Conservation (phyloP, 129 eudicot genomes). For the Glebionis coronaria region DNA sequence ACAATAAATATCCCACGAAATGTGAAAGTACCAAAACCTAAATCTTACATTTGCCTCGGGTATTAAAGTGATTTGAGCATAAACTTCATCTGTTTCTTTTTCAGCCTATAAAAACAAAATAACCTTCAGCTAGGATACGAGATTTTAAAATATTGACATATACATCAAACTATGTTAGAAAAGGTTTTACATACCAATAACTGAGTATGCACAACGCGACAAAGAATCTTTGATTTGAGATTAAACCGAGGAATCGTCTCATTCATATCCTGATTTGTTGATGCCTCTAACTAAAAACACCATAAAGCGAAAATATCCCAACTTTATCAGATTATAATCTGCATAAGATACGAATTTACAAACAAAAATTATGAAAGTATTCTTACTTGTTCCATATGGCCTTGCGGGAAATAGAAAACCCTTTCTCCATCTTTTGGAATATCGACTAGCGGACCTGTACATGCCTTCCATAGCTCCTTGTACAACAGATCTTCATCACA, state of each 20-base stretch:
- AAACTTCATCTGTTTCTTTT: constrained; percentile 91
- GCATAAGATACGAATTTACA: constrained; percentile 5
- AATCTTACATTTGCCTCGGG: constrained; percentile 79
- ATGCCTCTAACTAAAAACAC: constrained; percentile 67
- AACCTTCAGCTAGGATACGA: too few species aligned
- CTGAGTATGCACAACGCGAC: constrained; percentile 63
- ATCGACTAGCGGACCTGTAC: constrained; percentile 93
- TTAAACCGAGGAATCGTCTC: constrained; percentile 60
- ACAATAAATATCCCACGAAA: constrained; percentile 9
- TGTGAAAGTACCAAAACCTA: not conserved
- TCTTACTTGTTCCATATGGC: constrained; percentile 88
- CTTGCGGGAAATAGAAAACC: constrained; percentile 95
- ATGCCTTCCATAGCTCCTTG: constrained; percentile 83
- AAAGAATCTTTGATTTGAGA: constrained; percentile 80
- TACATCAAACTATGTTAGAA: not conserved
- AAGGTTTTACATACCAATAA: constrained; percentile 48
- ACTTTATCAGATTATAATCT: constrained; percentile 13
- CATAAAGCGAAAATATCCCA: constrained; percentile 14
- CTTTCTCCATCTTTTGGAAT: constrained; percentile 63
- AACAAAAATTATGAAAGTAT: constrained; percentile 14
- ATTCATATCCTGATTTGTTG: constrained; percentile 81
- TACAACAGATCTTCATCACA: constrained; percentile 43
- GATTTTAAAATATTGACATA: too few species aligned
- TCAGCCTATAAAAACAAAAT: constrained; percentile 59
- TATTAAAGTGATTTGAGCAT: constrained; percentile 75